Evolutionary conservation across 805 yeast genomes (phyloP).

Genomic region (Saccharomycopsis sp.): DNA sequence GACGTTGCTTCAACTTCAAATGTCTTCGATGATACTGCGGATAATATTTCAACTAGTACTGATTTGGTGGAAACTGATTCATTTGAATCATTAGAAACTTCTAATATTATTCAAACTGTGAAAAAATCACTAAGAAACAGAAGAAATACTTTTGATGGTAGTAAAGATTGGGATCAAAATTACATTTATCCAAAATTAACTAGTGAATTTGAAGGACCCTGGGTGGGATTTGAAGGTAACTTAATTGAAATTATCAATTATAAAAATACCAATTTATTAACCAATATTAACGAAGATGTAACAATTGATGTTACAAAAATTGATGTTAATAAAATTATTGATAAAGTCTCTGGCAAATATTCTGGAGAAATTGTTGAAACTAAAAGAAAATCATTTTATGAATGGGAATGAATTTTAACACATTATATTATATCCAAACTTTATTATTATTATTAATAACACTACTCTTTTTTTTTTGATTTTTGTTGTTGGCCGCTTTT

Average conservation of each 20-base stretch:
- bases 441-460: no score
- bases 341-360: conserved; percentile 11
- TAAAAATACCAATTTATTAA: conserved; percentile 7
- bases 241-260: conserved; percentile 28
- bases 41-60: not conserved
- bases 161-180: conserved; percentile 32
- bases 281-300: conserved; percentile 12
- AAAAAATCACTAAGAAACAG: conserved; percentile 20
- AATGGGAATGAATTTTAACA: conserved; percentile 12
- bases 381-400: conserved; percentile 5
- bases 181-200: conserved; percentile 32
- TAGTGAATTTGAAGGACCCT: conserved; percentile 34
- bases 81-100: conserved; percentile 9
- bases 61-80: not conserved
- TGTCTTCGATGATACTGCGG: conserved; percentile 3
- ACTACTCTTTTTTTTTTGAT: no score
- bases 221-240: conserved; percentile 39
- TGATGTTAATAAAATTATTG: conserved; percentile 8
- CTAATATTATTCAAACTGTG: conserved; percentile 1
- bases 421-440: no score
- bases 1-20: not conserved
- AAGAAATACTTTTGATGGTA: conserved; percentile 37
- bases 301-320: conserved; percentile 10
- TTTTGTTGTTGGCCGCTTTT: no score
- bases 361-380: conserved; percentile 13